Percentiles rank a stretch among this genome's conserved stretches.
Conservation (phyloP, 805 yeast genomes). For the Teunomyces kruisii region DNA sequence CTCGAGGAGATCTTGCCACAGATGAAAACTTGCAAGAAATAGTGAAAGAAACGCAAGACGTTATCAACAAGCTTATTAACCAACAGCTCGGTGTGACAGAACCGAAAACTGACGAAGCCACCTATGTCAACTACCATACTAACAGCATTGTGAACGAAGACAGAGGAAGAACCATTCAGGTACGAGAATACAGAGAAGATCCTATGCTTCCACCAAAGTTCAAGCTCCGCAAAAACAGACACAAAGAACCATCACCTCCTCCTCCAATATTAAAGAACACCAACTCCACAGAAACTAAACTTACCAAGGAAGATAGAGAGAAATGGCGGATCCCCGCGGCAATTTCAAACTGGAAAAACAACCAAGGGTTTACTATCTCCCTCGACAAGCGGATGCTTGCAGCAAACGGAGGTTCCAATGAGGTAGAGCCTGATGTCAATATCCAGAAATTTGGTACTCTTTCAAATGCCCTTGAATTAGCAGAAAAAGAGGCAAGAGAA, state of each 20-base stretch:
- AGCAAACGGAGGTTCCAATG: slow-evolving; percentile 24
- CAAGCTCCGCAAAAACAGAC: slow-evolving; percentile 70
- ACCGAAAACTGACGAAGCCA: slow-evolving; percentile 26
- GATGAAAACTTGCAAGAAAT: slow-evolving; percentile 47
- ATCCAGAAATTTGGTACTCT: slow-evolving; percentile 61
- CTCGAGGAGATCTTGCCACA: slow-evolving; percentile 36
- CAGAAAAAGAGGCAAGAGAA: slow-evolving; percentile 28
- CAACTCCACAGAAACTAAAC: slow-evolving; percentile 40
- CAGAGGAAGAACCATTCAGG: slow-evolving; percentile 50
- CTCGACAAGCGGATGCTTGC: slow-evolving; percentile 71
- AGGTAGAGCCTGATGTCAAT: slow-evolving; percentile 43
- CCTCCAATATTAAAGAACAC: slow-evolving; percentile 65
- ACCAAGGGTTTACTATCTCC: slow-evolving; percentile 82
- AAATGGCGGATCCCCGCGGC: slow-evolving; percentile 90
- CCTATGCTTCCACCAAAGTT: slow-evolving; percentile 85
- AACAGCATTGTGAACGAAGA: slow-evolving; percentile 14
- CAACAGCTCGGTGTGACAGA: slow-evolving; percentile 31
- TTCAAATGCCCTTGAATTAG: slow-evolving; percentile 64
- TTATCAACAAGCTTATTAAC: slow-evolving; percentile 52
- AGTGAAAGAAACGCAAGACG: slow-evolving; percentile 54
- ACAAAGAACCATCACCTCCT: slow-evolving; percentile 56
- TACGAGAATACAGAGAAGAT: slow-evolving; percentile 68
- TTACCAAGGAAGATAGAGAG: slow-evolving; percentile 70
- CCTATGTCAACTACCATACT: slow-evolving; percentile 20
- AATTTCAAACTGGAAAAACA: slow-evolving; percentile 93